phyloP scores from a whole-genome alignment of 495 filamentous ascomycete genomes.

The Neurospora africana region DNA sequence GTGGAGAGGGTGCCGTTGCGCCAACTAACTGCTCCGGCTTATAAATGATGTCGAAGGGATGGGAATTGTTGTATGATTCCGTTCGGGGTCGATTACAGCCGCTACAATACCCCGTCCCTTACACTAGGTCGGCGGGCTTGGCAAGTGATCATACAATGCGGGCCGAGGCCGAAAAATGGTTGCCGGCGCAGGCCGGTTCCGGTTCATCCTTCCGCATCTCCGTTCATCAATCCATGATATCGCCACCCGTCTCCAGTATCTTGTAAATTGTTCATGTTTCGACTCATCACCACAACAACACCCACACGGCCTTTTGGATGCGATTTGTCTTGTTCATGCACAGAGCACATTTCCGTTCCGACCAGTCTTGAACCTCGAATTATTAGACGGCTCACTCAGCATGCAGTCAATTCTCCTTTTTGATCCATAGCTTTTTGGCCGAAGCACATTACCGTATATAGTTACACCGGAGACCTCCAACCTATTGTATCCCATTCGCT shows the following conservation, averaged over 20 bases:
- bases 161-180: neutral
- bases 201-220: neutral
- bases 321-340: neutral
- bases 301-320: neutral
- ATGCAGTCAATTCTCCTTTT: neutral
- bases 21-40: neutral
- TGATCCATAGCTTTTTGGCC: neutral
- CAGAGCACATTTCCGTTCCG: neutral
- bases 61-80: neutral
- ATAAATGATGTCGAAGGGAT: neutral
- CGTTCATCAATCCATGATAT: neutral
- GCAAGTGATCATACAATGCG: neutral
- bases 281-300: neutral
- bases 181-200: neutral
- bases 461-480: neutral
- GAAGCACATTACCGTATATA: neutral
- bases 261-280: neutral
- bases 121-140: neutral
- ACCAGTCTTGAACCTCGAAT: neutral
- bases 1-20: neutral
- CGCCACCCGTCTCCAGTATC: neutral
- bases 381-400: neutral
- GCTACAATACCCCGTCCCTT: neutral
- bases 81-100: neutral
- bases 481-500: slow-evolving; percentile 5